phyloP scores from a whole-genome alignment of 2,329 filamentous ascomycete species.

The Mariannaea elegans region DNA sequence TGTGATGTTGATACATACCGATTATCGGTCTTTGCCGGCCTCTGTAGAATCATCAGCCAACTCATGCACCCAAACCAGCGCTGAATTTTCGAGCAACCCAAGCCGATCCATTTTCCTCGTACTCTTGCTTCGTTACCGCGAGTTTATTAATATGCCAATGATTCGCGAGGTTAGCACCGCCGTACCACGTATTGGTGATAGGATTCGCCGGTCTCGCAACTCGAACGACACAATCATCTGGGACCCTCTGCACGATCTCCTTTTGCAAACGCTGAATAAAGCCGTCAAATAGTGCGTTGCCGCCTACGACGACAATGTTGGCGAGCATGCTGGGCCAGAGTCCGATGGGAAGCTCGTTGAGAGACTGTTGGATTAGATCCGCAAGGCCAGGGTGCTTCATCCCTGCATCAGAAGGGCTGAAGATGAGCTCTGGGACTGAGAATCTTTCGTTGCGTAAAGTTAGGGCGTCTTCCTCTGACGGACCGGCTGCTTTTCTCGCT shows the following conservation, averaged over 20 bases:
- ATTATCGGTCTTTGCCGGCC: too few species aligned
- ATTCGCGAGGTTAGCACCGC: constrained; percentile 79
- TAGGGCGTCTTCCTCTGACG: constrained; percentile 76
- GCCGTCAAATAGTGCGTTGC: constrained; percentile 81
- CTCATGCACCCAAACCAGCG: constrained; percentile 34
- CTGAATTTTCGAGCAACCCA: constrained; percentile 81
- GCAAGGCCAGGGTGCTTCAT: constrained; percentile 84
- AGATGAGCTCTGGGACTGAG: constrained; percentile 86
- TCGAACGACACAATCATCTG: constrained; percentile 80
- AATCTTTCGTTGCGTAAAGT: constrained; percentile 94
- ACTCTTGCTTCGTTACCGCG: constrained; percentile 87
- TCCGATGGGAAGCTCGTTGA: constrained; percentile 79
- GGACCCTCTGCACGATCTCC: constrained; percentile 76
- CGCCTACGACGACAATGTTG: constrained; percentile 90
- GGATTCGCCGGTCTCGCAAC: constrained; percentile 77
- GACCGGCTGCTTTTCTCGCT: constrained; percentile 55
- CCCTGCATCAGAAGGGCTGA: constrained; percentile 85
- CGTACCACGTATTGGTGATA: constrained; percentile 83
- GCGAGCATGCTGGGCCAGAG: constrained; percentile 85
- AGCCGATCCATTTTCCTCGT: constrained; percentile 82
- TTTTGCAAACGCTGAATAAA: constrained; percentile 82
- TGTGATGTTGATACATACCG: too few species aligned
- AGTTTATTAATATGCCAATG: constrained; percentile 73
- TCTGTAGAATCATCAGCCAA: not conserved
- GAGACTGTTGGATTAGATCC: constrained; percentile 81